Base-by-base conservation (phyloP, 2,329 filamentous ascomycete species). In the Pestalotiopsis sp. region DNA sequence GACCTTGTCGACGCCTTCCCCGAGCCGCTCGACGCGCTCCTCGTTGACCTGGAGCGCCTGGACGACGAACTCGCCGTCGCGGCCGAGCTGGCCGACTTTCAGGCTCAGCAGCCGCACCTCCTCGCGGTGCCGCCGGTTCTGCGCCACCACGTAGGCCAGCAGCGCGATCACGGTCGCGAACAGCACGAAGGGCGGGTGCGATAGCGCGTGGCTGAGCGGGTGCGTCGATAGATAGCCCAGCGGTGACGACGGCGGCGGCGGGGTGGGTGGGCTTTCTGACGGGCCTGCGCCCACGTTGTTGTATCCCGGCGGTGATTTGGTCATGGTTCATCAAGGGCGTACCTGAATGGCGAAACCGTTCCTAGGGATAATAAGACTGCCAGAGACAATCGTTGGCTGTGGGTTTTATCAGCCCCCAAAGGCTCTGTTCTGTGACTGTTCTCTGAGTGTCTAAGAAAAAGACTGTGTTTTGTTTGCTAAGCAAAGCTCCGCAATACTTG, bases 131-230 rank as follows among this genome's bases (percentile, higher is more conserved):
- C 61, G 39, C 20, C 61, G 61, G 9, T 45, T n/a, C 39, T 64
- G 61, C 2, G 23, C 20, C 13, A 64, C 36, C 36, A 64, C 41
- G 61, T 64, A 64, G 9, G 49, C n/a, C 3, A 64, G 41, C n/a
- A 64, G 61, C 4, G 38, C 38, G 17, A 64, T 52, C 5, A 64
- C 36, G 11, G 39, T 52, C 2, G 41, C 20, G 38, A 45, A 45
- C 6, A 64, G 61, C 61, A 64, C 61, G 20, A 64, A 52, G 1
- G 61, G 61, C 41, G 61, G 61, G 61, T 64, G 61, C 12, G 61
- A 7, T 0, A 64, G 39, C n/a, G 27, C 61, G 23, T 64, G 49
- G 25, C 36, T 23, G 4, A 64, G 39, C 4, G 39, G 39, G 25
- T 64, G 61, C 3, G 61, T 36, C 6, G 20, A 12, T 1, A 52